phyloP scores from a whole-genome alignment of 768 basidiomycete species.

The Suillus subaureus region DNA sequence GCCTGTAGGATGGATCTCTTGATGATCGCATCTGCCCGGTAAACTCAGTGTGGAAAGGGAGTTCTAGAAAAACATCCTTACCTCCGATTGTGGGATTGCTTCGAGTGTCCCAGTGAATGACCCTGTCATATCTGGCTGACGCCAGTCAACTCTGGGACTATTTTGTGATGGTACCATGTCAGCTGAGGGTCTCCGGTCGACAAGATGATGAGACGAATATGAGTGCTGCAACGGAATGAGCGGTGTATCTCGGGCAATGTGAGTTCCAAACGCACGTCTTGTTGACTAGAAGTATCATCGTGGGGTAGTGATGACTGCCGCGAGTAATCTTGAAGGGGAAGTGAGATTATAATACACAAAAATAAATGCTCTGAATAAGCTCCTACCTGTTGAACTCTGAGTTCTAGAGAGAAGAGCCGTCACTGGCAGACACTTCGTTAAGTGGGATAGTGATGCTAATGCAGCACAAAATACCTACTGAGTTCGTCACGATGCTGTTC shows the following conservation, averaged over 20 bases:
- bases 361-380: slow-evolving; percentile 11
- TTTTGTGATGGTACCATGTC: slow-evolving; percentile 36
- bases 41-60: slow-evolving; percentile 29
- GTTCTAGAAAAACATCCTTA: slow-evolving; percentile 20
- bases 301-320: slow-evolving; percentile 34
- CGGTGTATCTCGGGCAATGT: slow-evolving; percentile 16
- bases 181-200: slow-evolving; percentile 33
- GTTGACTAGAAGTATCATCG: slow-evolving; percentile 33
- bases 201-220: slow-evolving; percentile 36
- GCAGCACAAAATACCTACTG: slow-evolving; percentile 34
- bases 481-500: slow-evolving; percentile 72
- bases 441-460: slow-evolving; percentile 14
- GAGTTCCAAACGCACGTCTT: slow-evolving; percentile 33
- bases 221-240: slow-evolving; percentile 25
- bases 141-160: slow-evolving; percentile 37
- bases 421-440: slow-evolving; percentile 28
- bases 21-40: slow-evolving; percentile 39
- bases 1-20: slow-evolving; percentile 39
- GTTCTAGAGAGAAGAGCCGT: slow-evolving; percentile 37
- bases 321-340: slow-evolving; percentile 31
- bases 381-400: slow-evolving; percentile 35
- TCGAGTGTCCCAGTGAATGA: slow-evolving; percentile 32
- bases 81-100: slow-evolving; percentile 36
- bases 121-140: slow-evolving; percentile 34
- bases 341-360: slow-evolving; percentile 21